A percentile compares a stretch with the other conserved stretches of the same genome.
phyloP scores from a whole-genome alignment of 83 land plant species.

The Picea mariana region DNA sequence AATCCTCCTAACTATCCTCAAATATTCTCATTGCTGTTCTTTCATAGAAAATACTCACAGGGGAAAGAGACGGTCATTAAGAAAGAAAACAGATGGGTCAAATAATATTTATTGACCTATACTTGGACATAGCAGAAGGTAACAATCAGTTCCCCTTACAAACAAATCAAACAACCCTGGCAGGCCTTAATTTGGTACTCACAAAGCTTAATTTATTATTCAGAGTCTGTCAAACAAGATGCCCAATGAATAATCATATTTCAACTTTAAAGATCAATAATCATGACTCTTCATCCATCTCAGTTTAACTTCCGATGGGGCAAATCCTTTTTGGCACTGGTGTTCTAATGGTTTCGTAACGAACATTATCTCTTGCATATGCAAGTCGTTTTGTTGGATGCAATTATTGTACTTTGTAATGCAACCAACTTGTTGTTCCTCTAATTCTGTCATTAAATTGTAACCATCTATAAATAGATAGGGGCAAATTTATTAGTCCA shows the following conservation, averaged over 20 bases:
- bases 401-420: neutral
- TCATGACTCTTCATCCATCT: neutral
- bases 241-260: neutral
- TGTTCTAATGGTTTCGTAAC: neutral
- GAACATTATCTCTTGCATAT: neutral
- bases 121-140: neutral
- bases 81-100: neutral
- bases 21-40: no score
- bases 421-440: neutral
- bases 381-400: conserved; percentile 10
- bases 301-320: neutral
- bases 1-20: neutral
- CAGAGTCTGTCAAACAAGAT: neutral
- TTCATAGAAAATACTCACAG: no score
- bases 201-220: neutral
- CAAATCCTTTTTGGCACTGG: neutral
- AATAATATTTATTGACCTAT: neutral
- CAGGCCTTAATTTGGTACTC: neutral
- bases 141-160: neutral
- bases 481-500: no score
- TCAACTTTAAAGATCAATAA: neutral
- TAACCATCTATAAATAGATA: neutral
- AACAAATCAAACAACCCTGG: neutral
- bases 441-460: neutral
- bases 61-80: neutral